These are phyloP conservation scores for Silene noctiflora DNA, from an alignment of 179 eudicot species.

Conservation along the genomic window DNA sequence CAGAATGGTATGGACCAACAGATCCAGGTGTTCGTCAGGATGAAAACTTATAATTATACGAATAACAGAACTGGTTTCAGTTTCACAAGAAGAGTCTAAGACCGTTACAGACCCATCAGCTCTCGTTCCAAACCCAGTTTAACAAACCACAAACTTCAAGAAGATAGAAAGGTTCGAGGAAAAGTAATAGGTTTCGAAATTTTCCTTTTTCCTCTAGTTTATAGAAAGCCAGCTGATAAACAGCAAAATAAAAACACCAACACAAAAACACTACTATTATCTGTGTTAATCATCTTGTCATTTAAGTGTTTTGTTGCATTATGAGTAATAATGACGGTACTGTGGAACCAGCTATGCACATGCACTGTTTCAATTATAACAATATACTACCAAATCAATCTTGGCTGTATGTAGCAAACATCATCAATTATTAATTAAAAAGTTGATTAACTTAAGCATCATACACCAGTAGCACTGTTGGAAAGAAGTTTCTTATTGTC, in stretches of 20 bases:
- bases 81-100: no score
- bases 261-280: neutral
- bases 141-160: no score
- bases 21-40: no score
- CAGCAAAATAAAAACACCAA: neutral
- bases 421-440: neutral
- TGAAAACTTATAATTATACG: no score
- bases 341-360: conserved; percentile 26
- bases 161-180: no score
- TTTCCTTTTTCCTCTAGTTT: no score
- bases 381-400: conserved; percentile 17
- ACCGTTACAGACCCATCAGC: no score
- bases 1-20: no score
- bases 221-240: no score
- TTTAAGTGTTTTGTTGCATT: neutral
- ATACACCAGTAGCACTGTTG: neutral
- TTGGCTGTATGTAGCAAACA: conserved; percentile 18
- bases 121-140: no score
- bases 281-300: conserved; percentile 1
- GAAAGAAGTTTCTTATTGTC: conserved; percentile 14
- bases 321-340: conserved; percentile 7
- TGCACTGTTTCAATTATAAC: conserved; percentile 21
- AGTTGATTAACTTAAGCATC: neutral
- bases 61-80: no score
- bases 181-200: no score